A percentile compares a stretch with the other conserved stretches of the same genome.
These are phyloP conservation scores for Stagonosporopsis cucurbitacearum DNA, from an alignment of 2,329 filamentous ascomycete species.

Conservation along the genomic window DNA sequence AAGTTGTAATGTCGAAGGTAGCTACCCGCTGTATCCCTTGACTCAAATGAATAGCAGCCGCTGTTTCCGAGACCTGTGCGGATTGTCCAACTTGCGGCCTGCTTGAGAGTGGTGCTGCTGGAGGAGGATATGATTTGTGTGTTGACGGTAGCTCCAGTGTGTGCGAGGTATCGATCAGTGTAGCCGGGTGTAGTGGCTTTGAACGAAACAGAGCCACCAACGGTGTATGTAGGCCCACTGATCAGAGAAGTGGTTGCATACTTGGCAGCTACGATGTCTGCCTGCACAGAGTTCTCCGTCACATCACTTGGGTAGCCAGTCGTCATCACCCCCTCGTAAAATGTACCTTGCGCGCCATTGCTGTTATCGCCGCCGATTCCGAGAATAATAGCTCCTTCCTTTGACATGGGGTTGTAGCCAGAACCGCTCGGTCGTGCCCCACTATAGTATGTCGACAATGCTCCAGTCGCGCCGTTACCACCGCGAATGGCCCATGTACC, in stretches of 20 bases:
- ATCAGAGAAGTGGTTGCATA: slow-evolving; percentile 59
- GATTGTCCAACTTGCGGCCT: slow-evolving; percentile 65
- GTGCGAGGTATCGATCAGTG: slow-evolving; percentile 62
- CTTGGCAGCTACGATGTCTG: slow-evolving; percentile 65
- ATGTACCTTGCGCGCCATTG: slow-evolving; percentile 64
- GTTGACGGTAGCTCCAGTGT: slow-evolving; percentile 59
- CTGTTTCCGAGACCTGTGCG: slow-evolving; percentile 63
- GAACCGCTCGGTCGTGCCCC: slow-evolving; percentile 59
- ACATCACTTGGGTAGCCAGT: slow-evolving; percentile 65
- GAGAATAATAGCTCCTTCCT: slow-evolving; percentile 71
- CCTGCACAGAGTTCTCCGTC: slow-evolving; percentile 65
- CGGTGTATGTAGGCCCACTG: slow-evolving; percentile 57
- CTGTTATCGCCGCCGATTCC: slow-evolving; percentile 75
- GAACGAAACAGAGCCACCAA: slow-evolving; percentile 61
- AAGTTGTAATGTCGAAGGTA: slow-evolving; percentile 66
- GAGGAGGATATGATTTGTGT: slow-evolving; percentile 63
- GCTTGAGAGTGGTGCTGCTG: slow-evolving; percentile 57
- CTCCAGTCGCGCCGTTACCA: slow-evolving; percentile 61
- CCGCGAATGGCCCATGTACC: slow-evolving; percentile 67
- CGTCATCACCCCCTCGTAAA: slow-evolving; percentile 71
- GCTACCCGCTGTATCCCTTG: slow-evolving; percentile 63
- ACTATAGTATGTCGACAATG: slow-evolving; percentile 65
- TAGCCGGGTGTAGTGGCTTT: slow-evolving; percentile 62
- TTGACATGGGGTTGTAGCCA: slow-evolving; percentile 68
- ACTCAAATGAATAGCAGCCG: slow-evolving; percentile 68